These are phyloP conservation scores for Cyclocybe aegerita DNA, from an alignment of 768 basidiomycete species.

Conservation along the genomic window DNA sequence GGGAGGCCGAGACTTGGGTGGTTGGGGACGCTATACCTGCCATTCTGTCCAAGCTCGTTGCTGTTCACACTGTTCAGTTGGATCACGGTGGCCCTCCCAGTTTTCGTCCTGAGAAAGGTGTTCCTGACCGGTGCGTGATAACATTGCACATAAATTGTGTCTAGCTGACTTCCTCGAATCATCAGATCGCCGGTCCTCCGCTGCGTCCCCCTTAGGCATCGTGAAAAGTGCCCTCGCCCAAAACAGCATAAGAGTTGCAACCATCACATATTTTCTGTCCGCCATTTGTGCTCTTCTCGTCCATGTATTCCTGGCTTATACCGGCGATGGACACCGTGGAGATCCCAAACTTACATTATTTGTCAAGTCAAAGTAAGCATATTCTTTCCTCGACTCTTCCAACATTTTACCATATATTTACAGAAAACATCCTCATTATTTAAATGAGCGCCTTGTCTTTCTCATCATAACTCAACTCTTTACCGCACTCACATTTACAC, in stretches of 20 bases:
- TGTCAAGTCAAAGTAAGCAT: slow-evolving; percentile 62
- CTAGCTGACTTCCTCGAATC: background rate
- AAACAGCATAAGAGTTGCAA: slow-evolving; percentile 42
- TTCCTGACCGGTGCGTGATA: slow-evolving; percentile 55
- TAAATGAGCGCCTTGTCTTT: slow-evolving; percentile 69
- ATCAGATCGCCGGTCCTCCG: slow-evolving; percentile 44
- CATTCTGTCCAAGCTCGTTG: slow-evolving; percentile 46
- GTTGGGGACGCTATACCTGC: slow-evolving; percentile 27
- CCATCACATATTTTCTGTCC: slow-evolving; percentile 47
- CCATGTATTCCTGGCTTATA: slow-evolving; percentile 39
- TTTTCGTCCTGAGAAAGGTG: slow-evolving; percentile 54
- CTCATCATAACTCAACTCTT: slow-evolving; percentile 52
- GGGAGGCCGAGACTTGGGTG: slow-evolving; percentile 30
- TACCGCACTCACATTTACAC: slow-evolving; percentile 44
- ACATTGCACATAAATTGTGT: background rate
- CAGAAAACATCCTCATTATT: slow-evolving; percentile 74
- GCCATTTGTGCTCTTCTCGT: slow-evolving; percentile 41
- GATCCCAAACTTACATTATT: slow-evolving; percentile 54
- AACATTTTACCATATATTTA: background rate
- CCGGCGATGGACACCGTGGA: slow-evolving; percentile 28
- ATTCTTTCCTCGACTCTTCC: background rate
- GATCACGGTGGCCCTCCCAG: slow-evolving; percentile 54
- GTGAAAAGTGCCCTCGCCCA: slow-evolving; percentile 47
- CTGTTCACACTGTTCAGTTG: slow-evolving; percentile 43
- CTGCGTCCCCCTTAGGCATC: slow-evolving; percentile 52